phyloP scores from a whole-genome alignment of 2,329 filamentous ascomycete species.

The Sporothrix pseudoabietina region DNA sequence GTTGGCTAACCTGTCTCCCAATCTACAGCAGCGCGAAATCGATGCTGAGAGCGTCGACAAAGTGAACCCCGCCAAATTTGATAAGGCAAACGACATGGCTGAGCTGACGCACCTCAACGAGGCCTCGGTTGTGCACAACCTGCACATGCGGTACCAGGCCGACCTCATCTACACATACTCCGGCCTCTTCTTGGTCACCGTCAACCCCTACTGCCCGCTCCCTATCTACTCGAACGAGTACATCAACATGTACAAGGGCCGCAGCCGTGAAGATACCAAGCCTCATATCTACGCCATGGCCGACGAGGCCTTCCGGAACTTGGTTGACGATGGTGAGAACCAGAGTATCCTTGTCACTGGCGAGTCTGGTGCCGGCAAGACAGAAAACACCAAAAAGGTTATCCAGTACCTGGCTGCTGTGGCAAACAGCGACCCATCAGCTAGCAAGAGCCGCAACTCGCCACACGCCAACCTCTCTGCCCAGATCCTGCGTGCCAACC shows the following conservation, averaged over 20 bases:
- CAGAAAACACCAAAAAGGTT: conserved; percentile 98
- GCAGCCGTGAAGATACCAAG: conserved; percentile 88
- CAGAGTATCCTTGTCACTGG: conserved; percentile 98
- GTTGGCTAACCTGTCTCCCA: conserved; percentile 31
- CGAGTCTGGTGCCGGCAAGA: conserved; percentile 97
- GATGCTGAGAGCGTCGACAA: conserved; percentile 90
- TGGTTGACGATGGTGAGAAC: conserved; percentile 92
- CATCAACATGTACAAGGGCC: conserved; percentile 95
- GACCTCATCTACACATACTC: conserved; percentile 99
- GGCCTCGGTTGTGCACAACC: conserved; percentile 94
- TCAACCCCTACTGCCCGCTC: conserved; percentile 93
- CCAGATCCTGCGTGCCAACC: conserved; percentile 93
- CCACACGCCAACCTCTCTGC: conserved; percentile 86
- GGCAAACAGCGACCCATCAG: conserved; percentile 75
- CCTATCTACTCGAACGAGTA: conserved; percentile 97
- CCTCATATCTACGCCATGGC: conserved; percentile 98
- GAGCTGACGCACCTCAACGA: conserved; percentile 98
- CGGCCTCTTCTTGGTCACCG: conserved; percentile 91
- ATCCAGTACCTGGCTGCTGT: conserved; percentile 98
- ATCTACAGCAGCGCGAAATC: conserved; percentile 75
- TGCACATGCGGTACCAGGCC: conserved; percentile 91
- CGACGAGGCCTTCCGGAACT: conserved; percentile 91
- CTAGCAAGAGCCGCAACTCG: conserved; percentile 55
- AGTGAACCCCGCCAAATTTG: conserved; percentile 98
- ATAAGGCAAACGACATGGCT: conserved; percentile 99